phyloP scores from a whole-genome alignment of 2,329 filamentous ascomycete species.

The Zopfia rhizophila region DNA sequence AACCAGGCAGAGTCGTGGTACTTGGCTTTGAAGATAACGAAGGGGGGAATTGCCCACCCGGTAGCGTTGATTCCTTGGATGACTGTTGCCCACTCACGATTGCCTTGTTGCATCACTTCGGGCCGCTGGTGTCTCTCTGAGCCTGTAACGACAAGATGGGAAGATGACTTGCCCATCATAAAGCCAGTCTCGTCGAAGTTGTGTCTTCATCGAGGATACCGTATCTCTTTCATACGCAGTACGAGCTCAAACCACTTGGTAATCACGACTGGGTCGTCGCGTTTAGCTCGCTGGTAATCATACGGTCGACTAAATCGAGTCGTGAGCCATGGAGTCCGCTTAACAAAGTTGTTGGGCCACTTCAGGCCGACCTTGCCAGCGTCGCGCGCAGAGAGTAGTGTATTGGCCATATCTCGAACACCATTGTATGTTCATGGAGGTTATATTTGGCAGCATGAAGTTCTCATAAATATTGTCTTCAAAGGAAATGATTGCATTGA shows the following conservation, averaged over 20 bases:
- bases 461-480: no score
- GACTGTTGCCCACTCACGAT: constrained; percentile 38
- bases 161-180: constrained; percentile 15
- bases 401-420: constrained; percentile 16
- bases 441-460: no score
- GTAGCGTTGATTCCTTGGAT: constrained; percentile 17
- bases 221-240: constrained; percentile 7
- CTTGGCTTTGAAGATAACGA: constrained; percentile 14
- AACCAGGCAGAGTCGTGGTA: constrained; percentile 17
- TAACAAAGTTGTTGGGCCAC: constrained; percentile 20
- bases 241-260: constrained; percentile 10
- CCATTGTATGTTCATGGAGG: no score
- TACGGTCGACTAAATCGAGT: constrained; percentile 20
- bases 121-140: constrained; percentile 17
- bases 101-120: constrained; percentile 35
- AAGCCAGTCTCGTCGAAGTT: constrained; percentile 31
- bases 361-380: constrained; percentile 16
- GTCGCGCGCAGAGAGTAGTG: constrained; percentile 12
- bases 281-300: constrained; percentile 19
- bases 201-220: constrained; percentile 17
- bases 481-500: no score
- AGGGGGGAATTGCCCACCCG: constrained; percentile 15
- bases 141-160: constrained; percentile 13
- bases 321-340: constrained; percentile 18
- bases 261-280: constrained; percentile 19